Base-by-base conservation (phyloP, 164 flowering plant species). In the Berberis vulgaris region DNA sequence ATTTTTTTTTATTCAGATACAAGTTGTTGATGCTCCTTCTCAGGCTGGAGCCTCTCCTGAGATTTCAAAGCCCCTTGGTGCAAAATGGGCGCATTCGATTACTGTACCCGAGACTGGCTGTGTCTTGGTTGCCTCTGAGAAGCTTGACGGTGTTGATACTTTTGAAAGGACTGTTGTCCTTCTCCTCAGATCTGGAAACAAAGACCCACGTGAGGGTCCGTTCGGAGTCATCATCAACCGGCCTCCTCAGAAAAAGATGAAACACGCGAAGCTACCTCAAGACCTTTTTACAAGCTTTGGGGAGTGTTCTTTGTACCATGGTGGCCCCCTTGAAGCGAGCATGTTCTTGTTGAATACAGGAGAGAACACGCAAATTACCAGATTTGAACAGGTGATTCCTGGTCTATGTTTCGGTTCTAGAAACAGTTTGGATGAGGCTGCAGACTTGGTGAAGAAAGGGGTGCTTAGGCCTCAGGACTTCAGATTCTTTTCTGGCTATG, bases 81-180 rank as follows among this genome's bases (percentile, higher is more conserved):
- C 49, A n/a, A 88, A 86, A 65, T 93, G 98, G 98, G 98, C 98
- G 10, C 98, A 93, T 60, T 92, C 97, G n/a, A 82, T 93, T 63
- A 71, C 95, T 11, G 80, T 82, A 26, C 91, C 93, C 1, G 96
- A 91, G 76, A 72, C 84, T 9, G 99, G 99, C 61, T 91, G 97
- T 60, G 80, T 94, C 50, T 95, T 94, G 57, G 83, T 94, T 49
- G 96, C 99, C 53, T 89, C 96, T 1, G 97, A 91, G 71, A 87
- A 84, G 82, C 95, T 94, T 10, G 99, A 94, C 64, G 91, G 91
- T 3, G 83, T 83, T 54, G 81, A 72, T 40, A 69, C 78, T 4
- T 92, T 92, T 70, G 91, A 86, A 69, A 75, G 81, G 63, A 67
- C 47, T n/a, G 70, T 67, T 7, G 70, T 67, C 9, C 85, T 94